Conservation (phyloP, 441 rosid species). For the Populus tomentosa region DNA sequence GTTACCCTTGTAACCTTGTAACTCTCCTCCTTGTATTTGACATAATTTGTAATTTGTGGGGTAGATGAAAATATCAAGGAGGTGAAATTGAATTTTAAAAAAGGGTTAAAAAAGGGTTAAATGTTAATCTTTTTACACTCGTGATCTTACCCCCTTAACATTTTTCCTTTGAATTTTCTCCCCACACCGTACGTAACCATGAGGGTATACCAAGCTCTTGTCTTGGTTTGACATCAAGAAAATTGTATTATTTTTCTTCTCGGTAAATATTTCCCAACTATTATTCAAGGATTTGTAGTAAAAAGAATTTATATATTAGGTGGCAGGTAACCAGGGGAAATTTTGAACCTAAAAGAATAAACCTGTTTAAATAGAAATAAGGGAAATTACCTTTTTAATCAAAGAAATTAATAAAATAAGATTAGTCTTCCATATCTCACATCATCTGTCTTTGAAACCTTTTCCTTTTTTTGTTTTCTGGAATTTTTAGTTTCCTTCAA, state of each 20-base stretch:
- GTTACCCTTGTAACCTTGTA: background rate
- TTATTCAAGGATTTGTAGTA: background rate
- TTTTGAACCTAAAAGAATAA: background rate
- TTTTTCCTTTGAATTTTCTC: no score
- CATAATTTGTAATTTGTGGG: background rate
- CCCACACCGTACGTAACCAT: background rate
- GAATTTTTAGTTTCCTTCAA: background rate
- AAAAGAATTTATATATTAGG: background rate
- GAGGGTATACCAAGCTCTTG: background rate
- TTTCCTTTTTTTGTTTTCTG: background rate
- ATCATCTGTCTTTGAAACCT: background rate
- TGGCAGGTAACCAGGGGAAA: background rate
- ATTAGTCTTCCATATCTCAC: background rate
- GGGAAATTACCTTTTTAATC: background rate
- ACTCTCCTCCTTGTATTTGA: background rate
- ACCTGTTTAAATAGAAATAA: background rate
- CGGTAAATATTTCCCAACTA: background rate
- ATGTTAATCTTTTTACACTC: background rate
- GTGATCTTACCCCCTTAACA: background rate
- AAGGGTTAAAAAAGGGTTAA: background rate
- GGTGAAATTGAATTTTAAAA: background rate
- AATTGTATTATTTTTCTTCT: background rate
- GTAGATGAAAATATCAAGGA: background rate
- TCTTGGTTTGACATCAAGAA: background rate
- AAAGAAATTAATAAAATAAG: background rate